Evolutionary conservation across 2,329 filamentous ascomycete species (phyloP), one percentile per base, ranked within the genome.

Genomic region (Scopulariopsis brevicaulis): DNA sequence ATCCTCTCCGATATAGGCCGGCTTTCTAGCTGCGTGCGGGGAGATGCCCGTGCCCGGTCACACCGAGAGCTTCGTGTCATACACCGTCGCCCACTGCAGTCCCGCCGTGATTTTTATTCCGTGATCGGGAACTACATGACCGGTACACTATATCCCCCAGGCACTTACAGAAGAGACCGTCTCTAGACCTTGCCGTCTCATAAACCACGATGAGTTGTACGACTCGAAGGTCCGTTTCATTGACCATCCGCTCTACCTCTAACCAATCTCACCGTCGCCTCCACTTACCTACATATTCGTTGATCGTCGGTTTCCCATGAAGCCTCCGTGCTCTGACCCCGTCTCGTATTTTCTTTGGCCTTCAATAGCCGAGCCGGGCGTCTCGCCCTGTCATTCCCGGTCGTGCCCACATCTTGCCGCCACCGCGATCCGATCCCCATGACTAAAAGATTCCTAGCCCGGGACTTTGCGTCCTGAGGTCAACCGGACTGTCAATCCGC

Each of bases 341-440:
- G 18, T 18, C 40, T n/a, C 6, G 11, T 32, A 32, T 15, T 48
- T 12, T 25, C 32, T 28, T 56, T 56, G 25, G 34, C 55, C 55
- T 56, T 35, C 46, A 51, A 37, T 56, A 56, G 55, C 55, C 55
- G 55, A 56, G 24, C 43, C 20, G 40, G 28, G 15, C 14, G n/a
- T 40, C 34, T n/a, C 15, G n/a, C 15, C 40, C n/a, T n/a, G 18
- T 15, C 15, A n/a, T 46, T 46, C 40, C 40, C 40, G 40, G 40
- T 46, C 40, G 15, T 46, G 40, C n/a, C 40, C 14, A 46, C 40
- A 46, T 46, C 40, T 46, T 14, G 14, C 40, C 14, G n/a, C 40
- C n/a, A 14, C 40, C 10, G 40, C 40, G 40, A 46, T 46, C 40
- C 15, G 40, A 8, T 46, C 15, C 40, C n/a, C 40, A 46, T 46